A percentile compares a stretch with the other conserved stretches of the same genome.
These are phyloP conservation scores for Suillus decipiens DNA, from an alignment of 768 basidiomycete species.

Conservation along the genomic window DNA sequence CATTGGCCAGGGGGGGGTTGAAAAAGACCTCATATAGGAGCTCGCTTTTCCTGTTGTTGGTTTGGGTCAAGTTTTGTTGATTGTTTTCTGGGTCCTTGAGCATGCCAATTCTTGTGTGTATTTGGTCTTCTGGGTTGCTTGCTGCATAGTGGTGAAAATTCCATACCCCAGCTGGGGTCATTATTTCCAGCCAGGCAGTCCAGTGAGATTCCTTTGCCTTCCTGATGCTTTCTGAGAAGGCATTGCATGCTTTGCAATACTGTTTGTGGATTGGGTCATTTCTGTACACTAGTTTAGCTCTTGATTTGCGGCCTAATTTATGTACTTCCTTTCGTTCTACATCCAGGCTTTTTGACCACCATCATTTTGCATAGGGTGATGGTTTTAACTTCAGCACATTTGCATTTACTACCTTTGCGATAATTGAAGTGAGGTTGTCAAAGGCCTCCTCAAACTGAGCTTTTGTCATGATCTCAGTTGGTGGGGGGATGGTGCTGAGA, in stretches of 20 bases:
- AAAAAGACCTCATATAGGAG: neutral
- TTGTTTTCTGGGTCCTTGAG: neutral
- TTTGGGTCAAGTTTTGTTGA: fast-evolving
- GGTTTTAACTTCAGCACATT: no score
- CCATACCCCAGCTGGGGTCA: neutral
- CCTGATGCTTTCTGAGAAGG: neutral
- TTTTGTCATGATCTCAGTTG: no score
- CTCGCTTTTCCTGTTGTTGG: neutral
- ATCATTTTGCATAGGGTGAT: neutral
- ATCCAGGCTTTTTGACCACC: neutral
- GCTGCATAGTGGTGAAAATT: neutral
- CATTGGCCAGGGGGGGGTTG: neutral
- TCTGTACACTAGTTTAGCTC: neutral
- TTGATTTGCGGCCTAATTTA: neutral
- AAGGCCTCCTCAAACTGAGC: no score
- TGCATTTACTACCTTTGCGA: no score
- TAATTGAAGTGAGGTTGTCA: no score
- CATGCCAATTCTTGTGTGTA: neutral
- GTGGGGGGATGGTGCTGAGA: neutral
- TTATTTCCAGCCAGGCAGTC: neutral
- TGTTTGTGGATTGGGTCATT: neutral
- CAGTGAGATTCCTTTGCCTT: neutral
- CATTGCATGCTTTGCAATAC: neutral
- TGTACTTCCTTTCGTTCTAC: neutral
- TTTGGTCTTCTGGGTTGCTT: neutral